Evolutionary conservation across 148 eudicot genomes (phyloP), one percentile per base, ranked within the genome.

Genomic region (Cornus florida): DNA sequence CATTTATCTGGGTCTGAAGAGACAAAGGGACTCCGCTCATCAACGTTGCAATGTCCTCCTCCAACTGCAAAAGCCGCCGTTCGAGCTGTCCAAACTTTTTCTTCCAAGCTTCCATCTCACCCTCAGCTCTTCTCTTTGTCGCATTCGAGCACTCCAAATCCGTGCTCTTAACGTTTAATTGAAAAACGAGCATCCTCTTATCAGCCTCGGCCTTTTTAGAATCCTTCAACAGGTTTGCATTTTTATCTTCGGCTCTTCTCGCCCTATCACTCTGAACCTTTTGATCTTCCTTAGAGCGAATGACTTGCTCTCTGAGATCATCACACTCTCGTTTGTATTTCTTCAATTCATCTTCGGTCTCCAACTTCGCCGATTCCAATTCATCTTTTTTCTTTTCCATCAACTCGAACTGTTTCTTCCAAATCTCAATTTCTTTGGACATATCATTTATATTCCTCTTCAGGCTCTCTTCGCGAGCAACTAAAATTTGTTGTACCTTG

Each of bases 331-430:
- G 68, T 68, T 67, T 22, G 24, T 7, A 17, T 39, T 79, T 32
- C n/a, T 72, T 39, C 41, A 73, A 28, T 19, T 79, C 32, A 9
- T 10, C 32, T 57, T 72, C 79, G n/a, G 77, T 73, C 73, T 77
- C 83, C 50, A 64, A 33, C 22, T 65, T 65, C 14, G 19, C 17
- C 35, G 12, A 24, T 16, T 41, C 70, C 14, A 66, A 11, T 41
- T 62, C 69, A 7, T 32, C 31, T 19, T 75, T 46, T 32, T 39
- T 64, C 59, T 39, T 65, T 24, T 75, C 78, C 57, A 75, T 75
- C 3, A 16, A 41, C 3, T 75, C 70, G 16, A 6, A 41, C 70
- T 64, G 5, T 28, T 17, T 22, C 24, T 41, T 75, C 70, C 70
- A 64, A 46, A 5, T 12, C 6, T 62, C 31, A 7, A 23, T 23